phyloP scores from a whole-genome alignment of 768 basidiomycete species.

The Kwoniella sp. region DNA sequence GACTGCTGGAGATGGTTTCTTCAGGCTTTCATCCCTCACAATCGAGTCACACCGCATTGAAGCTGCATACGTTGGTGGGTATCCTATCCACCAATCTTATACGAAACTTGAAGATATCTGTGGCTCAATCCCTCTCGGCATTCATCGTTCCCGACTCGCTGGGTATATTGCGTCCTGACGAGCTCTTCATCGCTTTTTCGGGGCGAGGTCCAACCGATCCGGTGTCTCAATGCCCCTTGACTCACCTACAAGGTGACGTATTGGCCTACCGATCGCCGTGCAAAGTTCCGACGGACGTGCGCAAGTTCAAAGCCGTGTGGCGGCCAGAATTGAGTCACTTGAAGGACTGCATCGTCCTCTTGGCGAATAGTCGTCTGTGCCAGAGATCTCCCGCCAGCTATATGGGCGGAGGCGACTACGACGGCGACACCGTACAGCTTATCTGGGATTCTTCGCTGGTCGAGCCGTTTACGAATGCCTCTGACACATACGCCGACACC shows the following conservation, averaged over 20 bases:
- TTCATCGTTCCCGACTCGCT: slow-evolving; percentile 38
- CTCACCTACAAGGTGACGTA: slow-evolving; percentile 23
- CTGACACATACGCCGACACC: slow-evolving; percentile 13
- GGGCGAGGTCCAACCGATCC: slow-evolving; percentile 21
- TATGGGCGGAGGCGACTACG: slow-evolving; percentile 42
- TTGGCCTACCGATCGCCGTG: slow-evolving; percentile 37
- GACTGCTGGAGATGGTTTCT: slow-evolving; percentile 20
- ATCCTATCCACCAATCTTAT: slow-evolving; percentile 11
- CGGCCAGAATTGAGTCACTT: slow-evolving; percentile 33
- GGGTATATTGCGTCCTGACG: slow-evolving; percentile 26
- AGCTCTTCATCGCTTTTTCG: slow-evolving; percentile 29
- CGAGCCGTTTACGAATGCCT: slow-evolving; percentile 26
- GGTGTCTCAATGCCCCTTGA: slow-evolving; percentile 15
- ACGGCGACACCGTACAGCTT: slow-evolving; percentile 41
- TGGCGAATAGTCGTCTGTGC: slow-evolving; percentile 22
- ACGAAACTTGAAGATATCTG: slow-evolving; percentile 24
- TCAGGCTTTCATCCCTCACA: slow-evolving; percentile 26
- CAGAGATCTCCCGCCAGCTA: slow-evolving; percentile 31
- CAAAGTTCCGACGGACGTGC: slow-evolving; percentile 40
- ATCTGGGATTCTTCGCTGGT: slow-evolving; percentile 30
- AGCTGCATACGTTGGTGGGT: slow-evolving; percentile 25
- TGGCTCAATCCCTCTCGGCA: slow-evolving; percentile 27
- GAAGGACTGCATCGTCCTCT: slow-evolving; percentile 38
- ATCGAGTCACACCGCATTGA: slow-evolving; percentile 20
- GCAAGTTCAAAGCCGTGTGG: slow-evolving; percentile 34